Evolutionary conservation across 139 green algal species (phyloP), one percentile per base, ranked within the genome.

Genomic region (Marvania coccoides): DNA sequence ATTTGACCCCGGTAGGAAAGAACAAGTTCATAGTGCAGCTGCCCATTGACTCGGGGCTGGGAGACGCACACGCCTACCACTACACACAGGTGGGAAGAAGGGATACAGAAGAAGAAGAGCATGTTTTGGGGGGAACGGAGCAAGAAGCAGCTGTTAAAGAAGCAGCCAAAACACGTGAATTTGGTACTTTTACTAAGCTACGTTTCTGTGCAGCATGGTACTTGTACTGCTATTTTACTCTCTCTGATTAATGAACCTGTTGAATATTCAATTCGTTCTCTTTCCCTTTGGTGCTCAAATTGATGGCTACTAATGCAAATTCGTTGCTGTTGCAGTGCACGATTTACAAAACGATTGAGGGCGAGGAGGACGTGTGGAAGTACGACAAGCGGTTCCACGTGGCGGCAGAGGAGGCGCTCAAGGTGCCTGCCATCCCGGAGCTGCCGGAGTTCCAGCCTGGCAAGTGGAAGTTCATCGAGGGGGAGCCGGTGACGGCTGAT

Each of bases 11-110:
- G n/a, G 67, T 76, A 14, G 77, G 79, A 1, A 14, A 70, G 3
- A 89, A 70, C 66, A 58, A 29, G 15, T 74, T 95, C 15, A 91
- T 93, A 23, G 69, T 72, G 31, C 90, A 97, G 76, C 88, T 88
- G n/a, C 91, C 91, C 1, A 76, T 83, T 3, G 89, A 98, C 72
- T 36, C 67, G 14, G 61, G 35, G 8, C 51, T 90, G 5, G 88
- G 84, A 14, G 34, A 77, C 0, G 88, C 90, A 0, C 79, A 79
- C 29, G 80, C 95, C 70, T 83, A 79, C 42, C 91, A 97, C 72
- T 97, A 97, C 80, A 97, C 91, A 0, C 95, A 88, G n/a, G n/a
- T n/a, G n/a, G n/a, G n/a, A n/a, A n/a, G n/a, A n/a, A n/a, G 88
- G 86, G 82, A 2, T 69, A 73, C 14, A 14, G 3, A 63, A 80